These are phyloP conservation scores for Saccharum spontaneum DNA, from an alignment of 176 grass and related monocot species.

Conservation along the genomic window DNA sequence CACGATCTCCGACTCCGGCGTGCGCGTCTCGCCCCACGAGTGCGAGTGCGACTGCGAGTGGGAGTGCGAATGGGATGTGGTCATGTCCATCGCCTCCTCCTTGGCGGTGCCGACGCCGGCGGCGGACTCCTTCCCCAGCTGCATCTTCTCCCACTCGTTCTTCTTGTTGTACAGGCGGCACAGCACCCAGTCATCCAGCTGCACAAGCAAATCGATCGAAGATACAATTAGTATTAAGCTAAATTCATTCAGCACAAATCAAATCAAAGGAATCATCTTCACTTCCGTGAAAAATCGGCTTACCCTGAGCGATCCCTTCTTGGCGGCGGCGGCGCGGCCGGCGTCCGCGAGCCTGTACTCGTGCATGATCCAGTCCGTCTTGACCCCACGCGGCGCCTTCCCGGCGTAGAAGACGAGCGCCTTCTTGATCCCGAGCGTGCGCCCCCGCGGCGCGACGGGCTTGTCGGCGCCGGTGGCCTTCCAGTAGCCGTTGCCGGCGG, in stretches of 20 bases:
- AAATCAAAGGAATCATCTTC: background rate
- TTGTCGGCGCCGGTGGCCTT: slow-evolving; percentile 62
- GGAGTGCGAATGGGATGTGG: slow-evolving; percentile 35
- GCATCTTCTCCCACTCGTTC: slow-evolving; percentile 84
- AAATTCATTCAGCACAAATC: background rate
- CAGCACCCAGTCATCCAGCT: slow-evolving; percentile 91
- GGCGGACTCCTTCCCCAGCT: slow-evolving; percentile 19
- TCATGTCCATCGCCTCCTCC: slow-evolving; percentile 45
- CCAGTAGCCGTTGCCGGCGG: slow-evolving; percentile 57
- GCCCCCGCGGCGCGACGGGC: slow-evolving; percentile 34
- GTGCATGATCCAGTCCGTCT: slow-evolving; percentile 98
- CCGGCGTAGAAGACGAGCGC: slow-evolving; percentile 87
- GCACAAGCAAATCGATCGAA: background rate
- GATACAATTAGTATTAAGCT: too few relatives aligned
- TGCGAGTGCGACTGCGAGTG: slow-evolving; percentile 48
- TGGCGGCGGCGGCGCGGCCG: slow-evolving; percentile 21
- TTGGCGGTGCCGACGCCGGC: slow-evolving; percentile 1
- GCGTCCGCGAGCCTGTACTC: slow-evolving; percentile 73
- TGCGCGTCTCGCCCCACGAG: slow-evolving; percentile 66
- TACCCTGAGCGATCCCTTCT: slow-evolving; percentile 60
- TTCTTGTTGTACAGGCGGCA: slow-evolving; percentile 92
- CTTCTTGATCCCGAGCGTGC: slow-evolving; percentile 87
- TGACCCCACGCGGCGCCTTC: slow-evolving; percentile 70
- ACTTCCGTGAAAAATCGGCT: background rate
- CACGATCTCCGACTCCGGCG: slow-evolving; percentile 61